Evolutionary conservation across 2,329 filamentous ascomycete species (phyloP).

Genomic region (Tolypocladium pustulatum): DNA sequence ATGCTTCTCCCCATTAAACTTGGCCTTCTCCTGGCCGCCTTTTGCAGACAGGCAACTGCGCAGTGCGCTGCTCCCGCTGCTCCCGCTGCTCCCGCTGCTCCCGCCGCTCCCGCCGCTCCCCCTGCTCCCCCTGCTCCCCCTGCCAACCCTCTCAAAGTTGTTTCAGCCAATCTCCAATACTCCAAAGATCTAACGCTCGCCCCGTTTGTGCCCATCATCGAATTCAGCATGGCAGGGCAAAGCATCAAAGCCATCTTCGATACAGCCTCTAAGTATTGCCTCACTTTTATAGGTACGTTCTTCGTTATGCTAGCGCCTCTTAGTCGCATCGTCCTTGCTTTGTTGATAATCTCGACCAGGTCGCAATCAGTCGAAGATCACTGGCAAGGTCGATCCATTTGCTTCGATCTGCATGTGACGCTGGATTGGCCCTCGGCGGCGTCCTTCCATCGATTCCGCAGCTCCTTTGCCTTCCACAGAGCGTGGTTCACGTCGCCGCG

Average conservation of each 20-base stretch:
- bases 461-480: slow-evolving; percentile 55
- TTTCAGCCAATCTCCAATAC: neutral
- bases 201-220: slow-evolving; percentile 1
- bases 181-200: neutral
- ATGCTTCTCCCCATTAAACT: neutral
- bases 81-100: neutral
- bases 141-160: neutral
- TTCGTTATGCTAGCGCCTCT: no score
- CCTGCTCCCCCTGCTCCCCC: neutral
- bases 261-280: no score
- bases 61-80: neutral
- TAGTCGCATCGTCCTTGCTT: no score
- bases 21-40: neutral
- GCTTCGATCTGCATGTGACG: no score
- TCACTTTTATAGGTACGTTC: no score
- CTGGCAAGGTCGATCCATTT: no score
- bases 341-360: no score
- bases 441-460: slow-evolving; percentile 64
- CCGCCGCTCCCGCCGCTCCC: neutral
- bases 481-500: slow-evolving; percentile 43
- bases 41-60: neutral
- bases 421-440: slow-evolving; percentile 43
- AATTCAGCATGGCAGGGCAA: neutral
- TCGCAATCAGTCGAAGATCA: no score
- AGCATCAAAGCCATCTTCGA: neutral